Evolutionary conservation across 2,329 filamentous ascomycete genomes (phyloP), one percentile per base, ranked within the genome.

Genomic region (Botrytis paeoniae): DNA sequence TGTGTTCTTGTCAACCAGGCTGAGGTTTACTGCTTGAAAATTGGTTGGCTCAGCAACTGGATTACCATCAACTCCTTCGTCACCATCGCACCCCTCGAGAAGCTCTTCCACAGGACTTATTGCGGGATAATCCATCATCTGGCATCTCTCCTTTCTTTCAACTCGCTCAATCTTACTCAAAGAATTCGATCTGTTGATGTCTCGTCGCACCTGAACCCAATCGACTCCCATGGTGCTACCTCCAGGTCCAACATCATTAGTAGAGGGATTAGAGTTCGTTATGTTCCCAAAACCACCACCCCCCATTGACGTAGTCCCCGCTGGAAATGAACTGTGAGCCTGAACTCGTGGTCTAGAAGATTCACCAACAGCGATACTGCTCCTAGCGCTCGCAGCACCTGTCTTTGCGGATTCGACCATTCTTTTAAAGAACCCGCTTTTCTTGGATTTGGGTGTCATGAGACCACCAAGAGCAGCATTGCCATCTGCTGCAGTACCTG

Each of bases 121-220:
- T 0, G 95, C 92, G 0, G 94, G 92, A 76, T 97, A 90, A 77
- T 98, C 95, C 85, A 98, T 90, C 93, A 98, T 96, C 79, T 97
- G 92, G 80, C 95, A 98, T 71, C 95, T 89, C 78, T 99, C 95
- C 61, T 89, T 91, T 71, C 95, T 87, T 80, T 99, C 96, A 57
- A 90, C 86, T 32, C 91, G 89, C 83, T 99, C 96, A 76, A 95
- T 96, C 75, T 91, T 91, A 82, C 95, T 97, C 54, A 98, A 86
- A 0, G 95, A 96, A 80, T 97, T 98, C 5, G 95, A 97, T 51
- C 96, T 89, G 82, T 99, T 98, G 64, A 99, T 92, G 82, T 99
- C 97, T 63, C 96, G 90, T 51, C 96, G 92, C 35, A 98, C 94
- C 81, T 98, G 95, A n/a, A 99, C 94, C 95, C 96, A 99, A 81